Conservation (phyloP, 345 rosid species). For the Populus simonii region DNA sequence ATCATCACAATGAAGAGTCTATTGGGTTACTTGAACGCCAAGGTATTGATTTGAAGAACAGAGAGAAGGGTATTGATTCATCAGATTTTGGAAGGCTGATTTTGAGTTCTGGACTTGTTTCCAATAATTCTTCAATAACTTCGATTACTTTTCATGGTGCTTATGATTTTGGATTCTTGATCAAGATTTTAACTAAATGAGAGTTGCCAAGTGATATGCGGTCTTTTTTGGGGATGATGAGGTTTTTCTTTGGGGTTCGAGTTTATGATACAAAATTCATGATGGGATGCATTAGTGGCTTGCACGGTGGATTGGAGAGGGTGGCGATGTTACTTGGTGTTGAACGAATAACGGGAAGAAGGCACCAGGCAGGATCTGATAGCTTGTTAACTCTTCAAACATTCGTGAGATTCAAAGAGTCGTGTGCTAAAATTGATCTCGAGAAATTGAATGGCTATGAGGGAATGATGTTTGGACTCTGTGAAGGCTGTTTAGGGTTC, state of each 20-base stretch:
- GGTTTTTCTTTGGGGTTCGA: no score
- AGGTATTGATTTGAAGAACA: conserved; percentile 10
- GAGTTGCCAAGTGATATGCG: no score
- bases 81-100: background rate
- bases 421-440: background rate
- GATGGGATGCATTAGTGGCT: no score
- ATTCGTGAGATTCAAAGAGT: background rate
- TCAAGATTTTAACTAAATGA: no score
- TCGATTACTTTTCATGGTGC: no score
- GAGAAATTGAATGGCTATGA: background rate
- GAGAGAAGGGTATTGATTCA: background rate
- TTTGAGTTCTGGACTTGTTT: background rate
- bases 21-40: background rate
- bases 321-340: background rate
- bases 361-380: background rate
- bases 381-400: background rate
- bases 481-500: background rate
- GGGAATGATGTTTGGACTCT: background rate
- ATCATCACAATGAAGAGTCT: background rate
- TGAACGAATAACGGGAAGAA: background rate
- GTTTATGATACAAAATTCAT: no score
- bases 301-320: no score
- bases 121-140: no score
- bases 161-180: no score
- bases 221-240: no score